Base-by-base conservation (phyloP, 75 land plant species). In the Selaginella moellendorffii region DNA sequence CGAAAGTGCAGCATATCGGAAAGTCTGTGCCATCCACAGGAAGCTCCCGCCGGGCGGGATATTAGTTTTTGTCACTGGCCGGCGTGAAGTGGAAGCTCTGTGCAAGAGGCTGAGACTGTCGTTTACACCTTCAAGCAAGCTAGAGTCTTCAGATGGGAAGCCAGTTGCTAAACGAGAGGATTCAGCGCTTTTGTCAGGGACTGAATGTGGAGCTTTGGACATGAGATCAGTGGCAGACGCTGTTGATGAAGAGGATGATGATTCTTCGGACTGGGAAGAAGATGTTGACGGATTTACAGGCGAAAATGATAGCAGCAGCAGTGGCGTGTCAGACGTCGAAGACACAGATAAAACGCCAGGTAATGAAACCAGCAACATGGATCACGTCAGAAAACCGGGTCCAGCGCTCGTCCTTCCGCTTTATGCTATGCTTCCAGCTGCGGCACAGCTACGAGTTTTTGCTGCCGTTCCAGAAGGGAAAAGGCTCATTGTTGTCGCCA, bases 31-130 rank as follows among this genome's bases (percentile, higher is more conserved):
- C 9, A 95, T 95, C 58, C 99, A 95, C 75, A 87, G 77, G 71
- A 84, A 68, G 63, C 72, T 95, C 31, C 99, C 96, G 59, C 80
- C 81, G 19, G 99, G 99, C 28, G 99, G 97, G n/a, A 91, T 95
- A 61, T 83, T 95, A 30, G 99, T 90, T 21, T 95, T 95, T 76
- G 74, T 95, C 28, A 95, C 99, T 62, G 99, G 99, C 24, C 99
- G 89, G 68, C 74, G 84, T 59, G 99, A 95, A 72, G 99, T 95
- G 21, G 87, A 95, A 28, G 69, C 67, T 63, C 62, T 95, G n/a
- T 90, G 97, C 46, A 59, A 54, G 28, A 86, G 73, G 69, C 77
- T 95, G 24, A 77, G 76, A 1, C 81, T 77, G 67, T 85, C 84
- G 29, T 89, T 84, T 30, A 61, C 29, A 42, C 63, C 79, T 31